Percentiles rank a stretch among this genome's conserved stretches.
These are phyloP conservation scores for Aspergillus diversus DNA, from an alignment of 495 filamentous ascomycete genomes.

Conservation along the genomic window DNA sequence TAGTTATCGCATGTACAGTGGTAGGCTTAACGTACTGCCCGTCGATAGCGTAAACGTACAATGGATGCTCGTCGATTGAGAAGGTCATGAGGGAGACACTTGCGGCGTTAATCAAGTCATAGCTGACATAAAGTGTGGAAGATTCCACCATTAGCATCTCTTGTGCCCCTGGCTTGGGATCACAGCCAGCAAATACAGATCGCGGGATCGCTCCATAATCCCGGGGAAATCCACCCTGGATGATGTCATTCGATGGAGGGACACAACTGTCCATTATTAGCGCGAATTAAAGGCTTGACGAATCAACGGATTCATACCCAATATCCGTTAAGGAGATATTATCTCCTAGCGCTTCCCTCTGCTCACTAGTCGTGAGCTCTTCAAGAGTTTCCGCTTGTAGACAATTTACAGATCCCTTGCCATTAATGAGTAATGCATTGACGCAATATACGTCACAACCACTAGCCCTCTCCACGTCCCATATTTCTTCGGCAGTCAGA, in stretches of 20 bases:
- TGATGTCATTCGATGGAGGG: constrained; percentile 9
- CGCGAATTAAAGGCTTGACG: neutral
- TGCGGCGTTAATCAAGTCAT: constrained; percentile 36
- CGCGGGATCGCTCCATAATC: constrained; percentile 22
- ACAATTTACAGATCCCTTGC: constrained; percentile 56
- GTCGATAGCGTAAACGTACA: constrained; percentile 49
- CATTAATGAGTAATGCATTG: constrained; percentile 60
- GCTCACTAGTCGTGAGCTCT: constrained; percentile 32
- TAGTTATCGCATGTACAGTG: constrained; percentile 36
- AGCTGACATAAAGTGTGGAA: constrained; percentile 33
- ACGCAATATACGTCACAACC: constrained; percentile 41
- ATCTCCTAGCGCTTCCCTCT: constrained; percentile 34
- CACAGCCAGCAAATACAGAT: constrained; percentile 34
- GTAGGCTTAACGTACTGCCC: constrained; percentile 43
- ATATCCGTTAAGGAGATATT: constrained; percentile 50
- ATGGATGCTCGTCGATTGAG: constrained; percentile 46
- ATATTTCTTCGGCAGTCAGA: constrained; percentile 51
- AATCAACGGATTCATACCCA: constrained; percentile 38
- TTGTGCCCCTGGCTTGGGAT: constrained; percentile 30
- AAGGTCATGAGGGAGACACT: constrained; percentile 30
- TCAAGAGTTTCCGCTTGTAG: constrained; percentile 39
- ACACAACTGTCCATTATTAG: constrained; percentile 20
- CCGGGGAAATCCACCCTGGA: constrained; percentile 21
- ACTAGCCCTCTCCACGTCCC: constrained; percentile 39
- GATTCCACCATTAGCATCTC: constrained; percentile 36